Percentiles rank a stretch among this genome's conserved stretches.
These are phyloP conservation scores for Coprinellus micaceus DNA, from an alignment of 768 basidiomycete genomes.

Conservation along the genomic window DNA sequence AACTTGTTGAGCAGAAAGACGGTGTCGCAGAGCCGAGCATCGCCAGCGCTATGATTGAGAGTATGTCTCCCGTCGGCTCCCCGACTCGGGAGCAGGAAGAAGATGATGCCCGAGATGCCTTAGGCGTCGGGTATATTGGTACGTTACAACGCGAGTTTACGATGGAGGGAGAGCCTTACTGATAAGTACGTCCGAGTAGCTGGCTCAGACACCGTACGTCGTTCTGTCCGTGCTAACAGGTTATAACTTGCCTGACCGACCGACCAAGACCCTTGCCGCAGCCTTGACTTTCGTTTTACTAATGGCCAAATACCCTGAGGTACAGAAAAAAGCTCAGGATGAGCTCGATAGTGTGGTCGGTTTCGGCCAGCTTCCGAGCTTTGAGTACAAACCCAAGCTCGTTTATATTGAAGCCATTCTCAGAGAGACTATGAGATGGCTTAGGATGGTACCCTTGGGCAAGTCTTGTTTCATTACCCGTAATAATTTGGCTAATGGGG, in stretches of 20 bases:
- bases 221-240: neutral
- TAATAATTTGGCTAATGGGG: neutral
- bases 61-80: too few relatives aligned
- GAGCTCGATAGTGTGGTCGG: constrained; percentile 18
- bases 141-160: too few relatives aligned
- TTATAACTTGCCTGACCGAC: neutral
- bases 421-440: constrained; percentile 14
- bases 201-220: neutral
- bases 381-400: constrained; percentile 11
- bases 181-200: neutral
- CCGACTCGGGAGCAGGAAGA: too few relatives aligned
- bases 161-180: too few relatives aligned
- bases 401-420: constrained; percentile 16
- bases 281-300: constrained; percentile 11
- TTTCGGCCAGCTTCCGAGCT: constrained; percentile 14
- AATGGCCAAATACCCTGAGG: constrained; percentile 14
- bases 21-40: too few relatives aligned
- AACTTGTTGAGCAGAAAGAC: neutral
- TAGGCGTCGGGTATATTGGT: too few relatives aligned
- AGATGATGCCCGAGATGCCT: too few relatives aligned
- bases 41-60: too few relatives aligned
- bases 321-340: constrained; percentile 12
- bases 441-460: neutral
- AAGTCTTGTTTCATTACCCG: neutral
- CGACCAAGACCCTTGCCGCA: neutral